These are phyloP conservation scores for Plasmopara muralis DNA, from an alignment of 352 stramenopile genomes.

Conservation along the genomic window DNA sequence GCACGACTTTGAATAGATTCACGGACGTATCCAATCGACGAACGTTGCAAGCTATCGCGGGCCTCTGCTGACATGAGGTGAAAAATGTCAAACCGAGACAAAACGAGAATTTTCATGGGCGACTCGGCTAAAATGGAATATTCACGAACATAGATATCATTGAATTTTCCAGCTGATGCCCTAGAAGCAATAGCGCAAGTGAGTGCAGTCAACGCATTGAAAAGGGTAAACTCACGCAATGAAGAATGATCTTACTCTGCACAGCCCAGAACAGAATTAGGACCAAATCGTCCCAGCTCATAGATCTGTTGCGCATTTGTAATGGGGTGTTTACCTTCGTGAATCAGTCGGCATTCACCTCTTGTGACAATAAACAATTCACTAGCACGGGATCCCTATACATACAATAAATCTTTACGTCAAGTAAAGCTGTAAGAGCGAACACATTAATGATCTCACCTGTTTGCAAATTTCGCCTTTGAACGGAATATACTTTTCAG, in stretches of 20 bases:
- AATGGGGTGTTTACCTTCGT: conserved; percentile 72
- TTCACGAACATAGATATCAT: conserved; percentile 69
- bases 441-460: conserved; percentile 13
- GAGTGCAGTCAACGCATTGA: neutral
- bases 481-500: conserved; percentile 72
- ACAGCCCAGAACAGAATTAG: conserved; percentile 72
- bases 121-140: conserved; percentile 74
- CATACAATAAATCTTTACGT: neutral
- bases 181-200: conserved; percentile 20
- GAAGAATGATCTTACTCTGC: conserved; percentile 47
- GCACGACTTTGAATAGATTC: conserved; percentile 44
- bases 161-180: conserved; percentile 72
- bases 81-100: conserved; percentile 83
- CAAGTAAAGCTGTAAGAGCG: neutral
- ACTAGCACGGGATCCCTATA: conserved; percentile 53
- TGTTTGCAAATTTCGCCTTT: conserved; percentile 73
- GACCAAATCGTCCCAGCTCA: conserved; percentile 61
- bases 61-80: conserved; percentile 69
- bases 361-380: conserved; percentile 74
- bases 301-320: conserved; percentile 54
- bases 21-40: conserved; percentile 41
- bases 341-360: conserved; percentile 66
- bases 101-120: conserved; percentile 67
- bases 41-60: conserved; percentile 60
- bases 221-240: neutral